Evolutionary conservation across 1,284 basidiomycete genomes (phyloP).

Genomic region (Athelia psychrophila): DNA sequence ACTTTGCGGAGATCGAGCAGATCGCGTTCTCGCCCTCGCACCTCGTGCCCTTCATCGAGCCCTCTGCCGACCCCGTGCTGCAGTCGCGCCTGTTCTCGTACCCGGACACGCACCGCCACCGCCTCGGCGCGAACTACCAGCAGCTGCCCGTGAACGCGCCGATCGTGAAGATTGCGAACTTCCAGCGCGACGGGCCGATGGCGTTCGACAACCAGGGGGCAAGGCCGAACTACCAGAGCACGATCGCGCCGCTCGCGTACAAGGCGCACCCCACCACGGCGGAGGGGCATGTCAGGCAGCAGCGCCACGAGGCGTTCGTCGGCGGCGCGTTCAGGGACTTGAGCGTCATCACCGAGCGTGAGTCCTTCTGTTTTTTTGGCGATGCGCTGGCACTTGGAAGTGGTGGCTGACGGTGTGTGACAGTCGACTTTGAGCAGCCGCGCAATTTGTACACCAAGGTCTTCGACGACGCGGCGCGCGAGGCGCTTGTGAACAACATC

Average conservation of each 20-base stretch:
- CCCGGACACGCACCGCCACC: constrained; percentile 91
- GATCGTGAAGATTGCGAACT: constrained; percentile 73
- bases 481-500: constrained; percentile 77
- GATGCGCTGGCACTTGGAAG: no score
- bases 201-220: constrained; percentile 77
- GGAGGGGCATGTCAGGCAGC: constrained; percentile 35
- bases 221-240: constrained; percentile 85
- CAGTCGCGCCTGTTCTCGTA: constrained; percentile 95
- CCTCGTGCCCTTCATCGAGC: constrained; percentile 83
- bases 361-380: constrained; percentile 28
- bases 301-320: constrained; percentile 73
- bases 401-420: constrained; percentile 6
- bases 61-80: constrained; percentile 86
- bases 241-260: constrained; percentile 62
- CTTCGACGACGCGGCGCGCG: constrained; percentile 65
- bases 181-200: constrained; percentile 78
- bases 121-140: constrained; percentile 83
- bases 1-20: constrained; percentile 87
- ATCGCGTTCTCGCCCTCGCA: constrained; percentile 86
- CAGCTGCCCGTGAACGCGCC: constrained; percentile 91
- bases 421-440: constrained; percentile 91
- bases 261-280: constrained; percentile 32
- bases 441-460: constrained; percentile 79
- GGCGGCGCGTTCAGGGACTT: constrained; percentile 75
- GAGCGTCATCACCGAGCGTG: constrained; percentile 76